Evolutionary conservation across 2,329 filamentous ascomycete genomes (phyloP).

Genomic region (Clarireedia sp.): DNA sequence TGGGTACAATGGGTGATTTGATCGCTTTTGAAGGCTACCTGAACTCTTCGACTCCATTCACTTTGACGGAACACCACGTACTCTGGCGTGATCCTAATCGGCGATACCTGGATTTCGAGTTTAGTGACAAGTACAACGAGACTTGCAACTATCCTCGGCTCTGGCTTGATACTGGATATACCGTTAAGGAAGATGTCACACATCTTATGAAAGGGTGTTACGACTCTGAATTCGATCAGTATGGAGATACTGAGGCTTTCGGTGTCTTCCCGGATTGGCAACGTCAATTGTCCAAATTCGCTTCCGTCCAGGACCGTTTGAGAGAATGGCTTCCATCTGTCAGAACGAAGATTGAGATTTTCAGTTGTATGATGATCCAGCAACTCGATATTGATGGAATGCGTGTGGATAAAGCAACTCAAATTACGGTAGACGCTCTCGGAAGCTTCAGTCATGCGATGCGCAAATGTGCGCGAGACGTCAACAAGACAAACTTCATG

Average conservation of each 20-base stretch:
- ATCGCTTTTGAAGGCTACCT: conserved; percentile 54
- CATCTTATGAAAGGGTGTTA: conserved; percentile 46
- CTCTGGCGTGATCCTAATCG: conserved; percentile 45
- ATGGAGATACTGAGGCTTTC: conserved; percentile 50
- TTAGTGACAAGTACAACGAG: conserved; percentile 46
- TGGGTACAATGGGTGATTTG: conserved; percentile 52
- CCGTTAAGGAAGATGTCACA: conserved; percentile 35
- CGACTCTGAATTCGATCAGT: conserved; percentile 53
- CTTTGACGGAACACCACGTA: conserved; percentile 44
- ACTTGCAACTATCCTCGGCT: conserved; percentile 52
- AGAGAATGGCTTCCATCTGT: conserved; percentile 56
- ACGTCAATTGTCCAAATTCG: conserved; percentile 57
- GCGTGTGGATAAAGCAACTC: conserved; percentile 59
- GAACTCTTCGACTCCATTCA: conserved; percentile 50
- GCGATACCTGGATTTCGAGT: conserved; percentile 50
- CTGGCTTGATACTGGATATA: conserved; percentile 47
- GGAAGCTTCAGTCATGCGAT: conserved; percentile 49
- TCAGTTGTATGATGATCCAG: conserved; percentile 55
- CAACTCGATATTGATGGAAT: conserved; percentile 60
- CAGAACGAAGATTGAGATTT: conserved; percentile 47
- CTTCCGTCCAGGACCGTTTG: conserved; percentile 58
- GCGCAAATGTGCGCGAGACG: conserved; percentile 46
- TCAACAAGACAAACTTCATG: conserved; percentile 57
- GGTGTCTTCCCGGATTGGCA: conserved; percentile 56
- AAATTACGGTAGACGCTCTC: conserved; percentile 53